phyloP scores from a whole-genome alignment of 768 basidiomycete species.

The Phlegmacium glaucopus region DNA sequence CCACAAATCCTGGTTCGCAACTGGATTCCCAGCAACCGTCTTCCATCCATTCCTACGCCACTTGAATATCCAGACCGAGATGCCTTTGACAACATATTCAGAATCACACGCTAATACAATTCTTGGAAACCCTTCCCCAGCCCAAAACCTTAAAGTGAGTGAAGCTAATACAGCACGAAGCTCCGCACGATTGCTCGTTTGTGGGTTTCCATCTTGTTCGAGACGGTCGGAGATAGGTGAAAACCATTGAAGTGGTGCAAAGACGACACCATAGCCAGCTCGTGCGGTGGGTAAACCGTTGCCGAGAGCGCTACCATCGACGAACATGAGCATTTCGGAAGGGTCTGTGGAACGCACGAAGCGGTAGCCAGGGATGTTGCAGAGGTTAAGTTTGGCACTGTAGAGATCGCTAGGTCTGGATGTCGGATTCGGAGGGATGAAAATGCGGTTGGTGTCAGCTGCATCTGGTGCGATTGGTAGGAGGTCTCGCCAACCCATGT shows the following conservation, averaged over 20 bases:
- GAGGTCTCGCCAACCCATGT: no score
- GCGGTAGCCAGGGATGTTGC: neutral
- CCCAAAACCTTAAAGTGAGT: conserved; percentile 2
- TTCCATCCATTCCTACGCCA: conserved; percentile 3
- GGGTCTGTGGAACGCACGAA: neutral
- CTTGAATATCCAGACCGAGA: neutral
- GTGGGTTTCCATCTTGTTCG: conserved; percentile 1
- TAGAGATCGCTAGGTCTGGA: conserved; percentile 3
- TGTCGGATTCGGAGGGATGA: neutral
- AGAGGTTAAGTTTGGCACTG: neutral
- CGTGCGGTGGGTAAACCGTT: conserved; percentile 1
- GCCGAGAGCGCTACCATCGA: neutral
- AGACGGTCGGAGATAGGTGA: neutral
- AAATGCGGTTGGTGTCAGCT: neutral
- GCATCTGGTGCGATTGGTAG: neutral
- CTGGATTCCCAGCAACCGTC: neutral
- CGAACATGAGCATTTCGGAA: conserved; percentile 1
- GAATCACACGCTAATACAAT: conserved; percentile 8
- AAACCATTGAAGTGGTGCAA: neutral
- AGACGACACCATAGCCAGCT: conserved; percentile 3
- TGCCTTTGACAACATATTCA: conserved; percentile 7
- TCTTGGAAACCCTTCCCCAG: conserved; percentile 4
- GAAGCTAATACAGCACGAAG: neutral
- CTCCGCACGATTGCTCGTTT: conserved; percentile 10
- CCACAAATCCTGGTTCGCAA: conserved; percentile 5